These are phyloP conservation scores for Escallonia herrerae DNA, from an alignment of 129 eudicot genomes.

Conservation along the genomic window DNA sequence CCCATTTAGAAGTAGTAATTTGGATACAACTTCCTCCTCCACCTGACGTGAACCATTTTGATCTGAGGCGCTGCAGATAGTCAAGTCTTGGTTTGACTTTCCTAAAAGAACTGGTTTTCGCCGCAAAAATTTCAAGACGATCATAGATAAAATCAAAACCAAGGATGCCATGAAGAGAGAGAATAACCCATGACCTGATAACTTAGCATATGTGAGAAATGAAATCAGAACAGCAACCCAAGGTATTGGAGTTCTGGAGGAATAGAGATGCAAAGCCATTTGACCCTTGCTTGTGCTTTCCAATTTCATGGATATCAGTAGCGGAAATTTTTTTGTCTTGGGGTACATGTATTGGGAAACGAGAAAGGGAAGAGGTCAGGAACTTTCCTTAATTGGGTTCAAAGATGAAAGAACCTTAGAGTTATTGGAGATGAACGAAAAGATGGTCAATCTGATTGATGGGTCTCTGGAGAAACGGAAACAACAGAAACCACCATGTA, in stretches of 20 bases:
- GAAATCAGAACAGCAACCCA: constrained; percentile 37
- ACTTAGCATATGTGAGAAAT: constrained; percentile 16
- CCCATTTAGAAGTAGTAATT: background rate
- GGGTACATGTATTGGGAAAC: background rate
- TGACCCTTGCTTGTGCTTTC: constrained; percentile 13
- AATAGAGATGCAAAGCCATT: constrained; percentile 35
- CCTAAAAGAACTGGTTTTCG: constrained; percentile 15
- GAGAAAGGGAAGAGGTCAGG: background rate
- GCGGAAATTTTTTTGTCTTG: background rate
- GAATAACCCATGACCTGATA: constrained; percentile 24
- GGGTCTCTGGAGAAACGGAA: constrained; percentile 18
- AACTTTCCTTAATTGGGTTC: constrained; percentile 15
- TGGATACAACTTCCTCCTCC: background rate
- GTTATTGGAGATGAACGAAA: constrained; percentile 10
- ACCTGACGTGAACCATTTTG: constrained; percentile 6
- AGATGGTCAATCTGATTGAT: constrained; percentile 4
- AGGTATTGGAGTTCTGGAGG: constrained; percentile 21
- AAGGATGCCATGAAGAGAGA: constrained; percentile 25
- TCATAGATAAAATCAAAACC: constrained; percentile 26
- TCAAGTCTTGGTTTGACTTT: constrained; percentile 6
- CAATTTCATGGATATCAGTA: constrained; percentile 6
- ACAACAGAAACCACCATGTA: constrained; percentile 5
- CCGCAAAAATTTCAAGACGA: constrained; percentile 24
- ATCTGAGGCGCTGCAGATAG: background rate
- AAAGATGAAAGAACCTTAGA: constrained; percentile 10